Base-by-base conservation (phyloP, 306 rosid genomes). In the Casuarina cunninghamiana region DNA sequence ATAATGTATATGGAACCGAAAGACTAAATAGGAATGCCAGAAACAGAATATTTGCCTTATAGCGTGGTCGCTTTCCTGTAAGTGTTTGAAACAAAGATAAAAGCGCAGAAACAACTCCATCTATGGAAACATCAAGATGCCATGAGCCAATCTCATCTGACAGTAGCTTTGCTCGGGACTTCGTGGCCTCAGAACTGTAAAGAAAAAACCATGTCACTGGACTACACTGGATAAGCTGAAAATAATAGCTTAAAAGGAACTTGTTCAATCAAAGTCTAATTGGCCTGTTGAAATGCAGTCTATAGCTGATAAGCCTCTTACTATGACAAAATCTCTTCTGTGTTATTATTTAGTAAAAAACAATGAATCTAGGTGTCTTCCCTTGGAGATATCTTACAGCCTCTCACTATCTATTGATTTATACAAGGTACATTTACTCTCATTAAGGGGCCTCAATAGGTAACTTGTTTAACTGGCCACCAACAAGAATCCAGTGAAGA, bases 141-240 rank as follows among this genome's bases (percentile, higher is more conserved):
- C 98, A 94, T 11, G 98, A 83, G 76, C 98, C 98, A 72, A 94
- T 84, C 81, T 94, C 98, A 83, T 87, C 91, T 57, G 97, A 95
- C 74, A 94, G 84, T 49, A 84, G 77, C 87, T 91, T 94, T 45
- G 97, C 98, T 50, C 95, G 84, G 9, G 74, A 81, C 75, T 78
- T 89, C 70, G 98, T 94, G 71, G 80, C 83, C 68, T 90, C 95
- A 44, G 97, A 94, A 84, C 98, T 92, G 92, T 81, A 87, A 85
- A 69, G 79, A 83, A 75, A 55, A 69, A 77, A 39, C 43, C 46
- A 3, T 49, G 44, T 81, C 10, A 53, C 19, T 38, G 46, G 48
- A 48, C 43, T 65, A 53, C 48, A 44, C 17, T 54, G 57, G 46
- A 16, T 79, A 57, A 79, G 75, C 39, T 49, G 42, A 53, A 39